Percentiles rank a stretch among this genome's conserved stretches.
phyloP scores from a whole-genome alignment of 257 asterid species.

The Gardenia jasminoides region DNA sequence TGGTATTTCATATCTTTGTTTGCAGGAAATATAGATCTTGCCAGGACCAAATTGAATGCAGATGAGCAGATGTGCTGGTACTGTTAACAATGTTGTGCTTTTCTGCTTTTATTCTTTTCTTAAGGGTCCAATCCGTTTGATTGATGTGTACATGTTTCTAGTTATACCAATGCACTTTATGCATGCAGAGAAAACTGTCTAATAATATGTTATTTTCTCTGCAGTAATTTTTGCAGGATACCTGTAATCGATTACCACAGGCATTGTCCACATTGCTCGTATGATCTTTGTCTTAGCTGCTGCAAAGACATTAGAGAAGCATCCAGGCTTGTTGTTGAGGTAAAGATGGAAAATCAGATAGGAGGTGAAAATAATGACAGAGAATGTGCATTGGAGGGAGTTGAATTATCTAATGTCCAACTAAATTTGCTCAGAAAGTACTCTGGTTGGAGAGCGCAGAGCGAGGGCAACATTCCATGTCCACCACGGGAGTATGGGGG shows the following conservation, averaged over 20 bases:
- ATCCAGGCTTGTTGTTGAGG: constrained; percentile 37
- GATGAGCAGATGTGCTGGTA: constrained; percentile 99
- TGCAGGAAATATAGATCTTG: constrained; percentile 85
- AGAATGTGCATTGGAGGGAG: constrained; percentile 35
- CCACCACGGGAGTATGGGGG: constrained; percentile 81
- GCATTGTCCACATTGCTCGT: constrained; percentile 90
- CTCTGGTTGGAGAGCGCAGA: constrained; percentile 61
- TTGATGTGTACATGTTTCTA: neutral
- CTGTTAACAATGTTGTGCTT: constrained; percentile 21
- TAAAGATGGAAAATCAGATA: constrained; percentile 32
- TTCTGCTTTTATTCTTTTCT: neutral
- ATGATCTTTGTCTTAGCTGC: constrained; percentile 96
- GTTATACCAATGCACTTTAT: neutral
- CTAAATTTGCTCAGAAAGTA: constrained; percentile 41
- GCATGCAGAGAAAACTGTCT: neutral
- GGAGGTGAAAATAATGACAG: constrained; percentile 34
- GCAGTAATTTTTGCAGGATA: constrained; percentile 93
- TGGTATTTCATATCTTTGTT: constrained; percentile 19
- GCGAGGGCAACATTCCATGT: constrained; percentile 75
- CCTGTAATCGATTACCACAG: constrained; percentile 95
- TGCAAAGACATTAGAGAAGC: constrained; percentile 85
- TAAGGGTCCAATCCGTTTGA: neutral
- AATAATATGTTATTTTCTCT: constrained; percentile 12
- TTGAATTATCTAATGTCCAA: constrained; percentile 40
- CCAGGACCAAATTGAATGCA: constrained; percentile 83